Conservation (phyloP, 1,284 basidiomycete genomes). For the Pseudozyma hubeiensis region DNA sequence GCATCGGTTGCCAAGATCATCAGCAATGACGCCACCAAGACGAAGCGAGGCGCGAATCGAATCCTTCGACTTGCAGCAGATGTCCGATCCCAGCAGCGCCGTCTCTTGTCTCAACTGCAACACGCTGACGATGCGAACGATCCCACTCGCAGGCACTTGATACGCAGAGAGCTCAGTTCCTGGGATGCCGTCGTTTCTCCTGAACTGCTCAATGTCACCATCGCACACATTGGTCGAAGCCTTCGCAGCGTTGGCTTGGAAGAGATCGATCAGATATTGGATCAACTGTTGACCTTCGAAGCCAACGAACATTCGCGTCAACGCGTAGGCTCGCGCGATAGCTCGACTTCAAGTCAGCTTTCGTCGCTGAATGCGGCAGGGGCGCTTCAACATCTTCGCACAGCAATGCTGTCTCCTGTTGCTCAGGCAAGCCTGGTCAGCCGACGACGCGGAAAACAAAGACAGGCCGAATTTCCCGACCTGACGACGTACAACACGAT, state of each 20-base stretch:
- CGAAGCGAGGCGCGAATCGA: slow-evolving; percentile 22
- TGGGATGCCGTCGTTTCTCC: slow-evolving; percentile 30
- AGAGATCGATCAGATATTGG: slow-evolving; percentile 30
- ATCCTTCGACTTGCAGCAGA: slow-evolving; percentile 25
- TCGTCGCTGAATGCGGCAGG: background rate
- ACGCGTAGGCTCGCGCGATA: background rate
- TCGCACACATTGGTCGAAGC: slow-evolving; percentile 27
- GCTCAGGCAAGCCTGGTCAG: background rate
- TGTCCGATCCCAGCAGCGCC: slow-evolving; percentile 28
- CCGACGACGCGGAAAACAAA: slow-evolving; percentile 3
- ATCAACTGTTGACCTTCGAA: slow-evolving; percentile 33
- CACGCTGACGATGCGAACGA: slow-evolving; percentile 5
- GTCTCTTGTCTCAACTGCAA: slow-evolving; percentile 18
- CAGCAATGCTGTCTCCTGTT: slow-evolving; percentile 12
- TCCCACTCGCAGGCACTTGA: background rate
- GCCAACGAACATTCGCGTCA: slow-evolving; percentile 33
- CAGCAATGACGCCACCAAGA: slow-evolving; percentile 19
- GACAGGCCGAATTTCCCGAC: slow-evolving; percentile 27
- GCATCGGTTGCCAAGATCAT: slow-evolving; percentile 8
- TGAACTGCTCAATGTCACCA: slow-evolving; percentile 14
- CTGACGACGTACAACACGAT: slow-evolving; percentile 47
- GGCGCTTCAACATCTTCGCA: slow-evolving; percentile 4
- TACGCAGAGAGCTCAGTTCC: slow-evolving; percentile 12
- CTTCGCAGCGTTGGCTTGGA: slow-evolving; percentile 32
- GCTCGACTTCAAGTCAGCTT: background rate